Base-by-base conservation (phyloP, 306 rosid genomes). In the Alnus rubra region DNA sequence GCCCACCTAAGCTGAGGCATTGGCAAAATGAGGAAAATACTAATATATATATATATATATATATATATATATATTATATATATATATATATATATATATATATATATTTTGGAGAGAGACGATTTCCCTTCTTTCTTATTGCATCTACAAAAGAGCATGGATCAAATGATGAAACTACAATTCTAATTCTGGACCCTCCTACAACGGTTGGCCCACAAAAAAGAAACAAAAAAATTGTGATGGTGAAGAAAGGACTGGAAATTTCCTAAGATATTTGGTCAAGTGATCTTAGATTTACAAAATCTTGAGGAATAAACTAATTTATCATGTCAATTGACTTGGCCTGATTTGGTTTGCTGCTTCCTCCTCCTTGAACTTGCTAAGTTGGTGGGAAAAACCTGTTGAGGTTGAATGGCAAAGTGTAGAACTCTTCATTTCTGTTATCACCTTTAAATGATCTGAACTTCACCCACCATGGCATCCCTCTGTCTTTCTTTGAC, bases 391-490 rank as follows among this genome's bases (percentile, higher is more conserved):
- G 99, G 78, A 95, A 95, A 80, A 95, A 95, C 53, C 94, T 84
- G 88, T 95, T 95, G 82, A 95, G 97, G 81, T 95, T 95, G 83
- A 95, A 95, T 1, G 99, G 99, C 82, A 95, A 77, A 23, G 92
- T 93, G 59, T 95, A 95, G 85, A 95, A 95, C 78, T 93, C 99
- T 88, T 95, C 99, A 18, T 95, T 95, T 84, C 98, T 88, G 64
- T 90, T 95, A 73, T 95, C 99, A 80, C 99, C 99, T 87, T 91
- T 83, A 30, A 95, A 95, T 1, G 96, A 86, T 86, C 98, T 85
- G 84, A 95, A 95, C 89, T 93, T 95, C 39, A 89, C 91, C 99
- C 99, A 95, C 98, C 99, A 95, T 4, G 99, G 98, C 99, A 95
- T 95, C 28, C 99, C 99, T 48, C 98, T 78, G 67, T 95, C 98